These are phyloP conservation scores for Alternaria rosae DNA, from an alignment of 2,329 filamentous ascomycete species.

Conservation along the genomic window DNA sequence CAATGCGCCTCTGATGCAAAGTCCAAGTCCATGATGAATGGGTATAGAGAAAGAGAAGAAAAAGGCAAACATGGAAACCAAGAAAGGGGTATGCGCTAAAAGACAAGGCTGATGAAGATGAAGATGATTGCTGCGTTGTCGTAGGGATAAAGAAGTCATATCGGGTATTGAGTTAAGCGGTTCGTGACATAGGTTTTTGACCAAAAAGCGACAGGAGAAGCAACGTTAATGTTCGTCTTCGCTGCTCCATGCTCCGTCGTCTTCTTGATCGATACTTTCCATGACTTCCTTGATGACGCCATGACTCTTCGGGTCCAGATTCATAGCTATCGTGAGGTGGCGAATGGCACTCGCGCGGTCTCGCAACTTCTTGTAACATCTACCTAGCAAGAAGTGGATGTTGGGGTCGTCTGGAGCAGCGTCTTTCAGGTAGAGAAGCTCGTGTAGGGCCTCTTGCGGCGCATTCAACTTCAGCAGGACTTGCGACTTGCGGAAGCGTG, in stretches of 20 bases:
- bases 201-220: background rate
- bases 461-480: constrained; percentile 78
- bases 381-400: constrained; percentile 92
- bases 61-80: background rate
- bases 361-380: constrained; percentile 68
- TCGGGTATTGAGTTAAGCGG: background rate
- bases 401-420: constrained; percentile 93
- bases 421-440: constrained; percentile 88
- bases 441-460: constrained; percentile 75
- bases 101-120: constrained; percentile 1
- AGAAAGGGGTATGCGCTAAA: constrained; percentile 5
- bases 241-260: constrained; percentile 52
- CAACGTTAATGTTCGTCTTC: constrained; percentile 40
- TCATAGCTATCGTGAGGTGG: constrained; percentile 93
- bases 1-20: constrained; percentile 5
- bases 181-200: background rate
- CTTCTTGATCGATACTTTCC: constrained; percentile 84
- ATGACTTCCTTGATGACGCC: constrained; percentile 96
- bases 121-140: background rate
- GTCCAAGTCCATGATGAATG: constrained; percentile 1
- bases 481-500: constrained; percentile 91
- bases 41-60: constrained; percentile 3
- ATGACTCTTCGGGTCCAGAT: constrained; percentile 95
- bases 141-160: constrained; percentile 3
- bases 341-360: constrained; percentile 79